Percentiles rank a stretch among this genome's conserved stretches.
Evolutionary conservation across 2,329 filamentous ascomycete species (phyloP).

Genomic region (Paecilomyces dactylethromorphus): DNA sequence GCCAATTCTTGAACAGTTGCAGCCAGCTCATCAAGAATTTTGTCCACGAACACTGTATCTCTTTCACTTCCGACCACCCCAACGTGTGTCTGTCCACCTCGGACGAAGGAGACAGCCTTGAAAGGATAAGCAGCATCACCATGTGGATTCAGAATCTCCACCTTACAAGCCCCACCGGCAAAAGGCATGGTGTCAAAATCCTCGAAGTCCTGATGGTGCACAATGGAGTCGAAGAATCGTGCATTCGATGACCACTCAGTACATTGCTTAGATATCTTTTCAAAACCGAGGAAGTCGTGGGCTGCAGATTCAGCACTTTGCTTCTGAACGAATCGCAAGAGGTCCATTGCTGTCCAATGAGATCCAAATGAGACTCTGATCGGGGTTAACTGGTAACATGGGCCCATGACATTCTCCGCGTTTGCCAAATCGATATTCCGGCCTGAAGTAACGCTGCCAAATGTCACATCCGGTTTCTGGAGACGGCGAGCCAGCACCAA

Average conservation of each 20-base stretch:
- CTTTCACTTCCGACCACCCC: slow-evolving; percentile 50
- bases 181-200: slow-evolving; percentile 51
- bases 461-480: slow-evolving; percentile 48
- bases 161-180: slow-evolving; percentile 28
- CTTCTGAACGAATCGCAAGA: slow-evolving; percentile 45
- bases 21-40: slow-evolving; percentile 46
- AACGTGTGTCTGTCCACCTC: slow-evolving; percentile 54
- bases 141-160: slow-evolving; percentile 56
- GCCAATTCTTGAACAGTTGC: neutral
- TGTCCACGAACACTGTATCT: slow-evolving; percentile 44
- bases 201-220: slow-evolving; percentile 53
- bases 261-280: slow-evolving; percentile 43
- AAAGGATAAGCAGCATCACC: slow-evolving; percentile 36
- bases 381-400: slow-evolving; percentile 49
- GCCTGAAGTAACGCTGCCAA: slow-evolving; percentile 58
- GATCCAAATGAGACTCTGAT: slow-evolving; percentile 49
- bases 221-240: slow-evolving; percentile 50
- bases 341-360: slow-evolving; percentile 42
- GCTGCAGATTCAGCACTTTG: slow-evolving; percentile 48
- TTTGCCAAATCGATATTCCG: slow-evolving; percentile 50
- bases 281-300: slow-evolving; percentile 48
- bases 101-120: slow-evolving; percentile 38
- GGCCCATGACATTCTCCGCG: slow-evolving; percentile 52
- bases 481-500: slow-evolving; percentile 51
- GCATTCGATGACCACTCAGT: slow-evolving; percentile 36